Evolutionary conservation across 441 rosid species (phyloP), one percentile per base, ranked within the genome.

Genomic region (Mallotus repandus): DNA sequence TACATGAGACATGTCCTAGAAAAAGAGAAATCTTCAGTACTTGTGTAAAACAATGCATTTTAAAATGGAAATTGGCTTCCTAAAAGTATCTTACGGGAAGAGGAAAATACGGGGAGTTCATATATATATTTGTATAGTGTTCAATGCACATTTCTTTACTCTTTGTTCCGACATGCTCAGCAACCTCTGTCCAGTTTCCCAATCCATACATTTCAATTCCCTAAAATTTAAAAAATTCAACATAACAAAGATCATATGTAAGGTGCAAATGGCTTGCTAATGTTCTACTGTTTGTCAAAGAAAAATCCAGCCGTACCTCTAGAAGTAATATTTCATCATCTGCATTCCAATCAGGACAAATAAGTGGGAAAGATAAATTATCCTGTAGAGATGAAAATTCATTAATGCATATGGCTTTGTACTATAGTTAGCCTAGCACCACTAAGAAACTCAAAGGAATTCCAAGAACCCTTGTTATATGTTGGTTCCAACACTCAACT

Each of bases 181-280:
- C 96, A 19, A 93, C 88, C 81, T 95, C 99, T 19, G 93, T 75
- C 99, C 99, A 95, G 81, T 95, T 95, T 57, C 98, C 96, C 70
- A 95, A 81, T 73, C 99, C 99, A 85, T 95, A 93, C 90, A 93
- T 95, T 83, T 95, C 99, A 66, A 95, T 94, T 71, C 98, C 99
- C 98, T 95, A 76, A 59, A 81, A 59, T 19, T 43, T 62, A 46
- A 57, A 70, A 69, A 57, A 15, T 50, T 67, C 22, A 53, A 67
- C 60, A 61, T 38, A 69, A 64, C 53, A 41, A 68, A 68, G 55
- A 25, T 45, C 9, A 38, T 61, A 61, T 60, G 49, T 64, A 68
- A 41, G 19, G 38, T n/a, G 29, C 3, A 62, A 9, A 57, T 35
- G 63, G 21, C 46, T 72, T 56, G 15, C 57, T 49, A 46, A 29